Evolutionary conservation across 148 eudicot genomes (phyloP).

Genomic region (Nepenthes mirabilis): DNA sequence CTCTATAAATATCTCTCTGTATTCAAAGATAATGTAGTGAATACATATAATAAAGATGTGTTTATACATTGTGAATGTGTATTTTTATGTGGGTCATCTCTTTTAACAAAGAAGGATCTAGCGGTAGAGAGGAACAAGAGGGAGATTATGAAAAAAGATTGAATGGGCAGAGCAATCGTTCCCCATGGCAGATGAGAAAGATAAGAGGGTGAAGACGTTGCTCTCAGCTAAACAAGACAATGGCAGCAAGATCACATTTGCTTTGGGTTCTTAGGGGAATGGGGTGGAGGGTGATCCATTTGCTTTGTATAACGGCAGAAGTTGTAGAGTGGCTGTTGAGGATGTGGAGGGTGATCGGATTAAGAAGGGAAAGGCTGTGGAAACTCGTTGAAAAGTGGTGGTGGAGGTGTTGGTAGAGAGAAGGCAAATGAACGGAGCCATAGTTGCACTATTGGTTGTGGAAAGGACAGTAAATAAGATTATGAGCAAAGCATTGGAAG

Average conservation of each 20-base stretch:
- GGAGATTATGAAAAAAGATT: not conserved
- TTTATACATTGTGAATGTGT: no score
- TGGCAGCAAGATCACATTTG: not conserved
- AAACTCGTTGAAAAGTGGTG: no score
- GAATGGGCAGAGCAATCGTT: not conserved
- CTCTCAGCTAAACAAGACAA: not conserved
- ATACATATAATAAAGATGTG: no score
- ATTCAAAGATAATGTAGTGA: no score
- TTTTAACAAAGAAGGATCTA: not conserved
- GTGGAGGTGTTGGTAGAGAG: not conserved
- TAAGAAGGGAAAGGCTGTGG: not conserved
- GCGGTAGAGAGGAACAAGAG: not conserved
- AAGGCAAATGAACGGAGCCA: not conserved
- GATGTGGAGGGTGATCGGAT: not conserved
- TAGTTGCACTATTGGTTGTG: not conserved
- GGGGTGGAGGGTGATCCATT: not conserved
- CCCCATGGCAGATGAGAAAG: not conserved
- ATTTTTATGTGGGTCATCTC: no score
- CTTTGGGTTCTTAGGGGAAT: not conserved
- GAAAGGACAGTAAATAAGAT: not conserved
- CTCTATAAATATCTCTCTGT: no score
- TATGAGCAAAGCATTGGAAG: not conserved
- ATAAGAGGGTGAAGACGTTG: not conserved
- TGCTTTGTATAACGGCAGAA: not conserved
- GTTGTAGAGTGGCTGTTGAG: not conserved